Conservation (phyloP, 129 eudicot species). For the Helichrysum umbraculigerum region DNA sequence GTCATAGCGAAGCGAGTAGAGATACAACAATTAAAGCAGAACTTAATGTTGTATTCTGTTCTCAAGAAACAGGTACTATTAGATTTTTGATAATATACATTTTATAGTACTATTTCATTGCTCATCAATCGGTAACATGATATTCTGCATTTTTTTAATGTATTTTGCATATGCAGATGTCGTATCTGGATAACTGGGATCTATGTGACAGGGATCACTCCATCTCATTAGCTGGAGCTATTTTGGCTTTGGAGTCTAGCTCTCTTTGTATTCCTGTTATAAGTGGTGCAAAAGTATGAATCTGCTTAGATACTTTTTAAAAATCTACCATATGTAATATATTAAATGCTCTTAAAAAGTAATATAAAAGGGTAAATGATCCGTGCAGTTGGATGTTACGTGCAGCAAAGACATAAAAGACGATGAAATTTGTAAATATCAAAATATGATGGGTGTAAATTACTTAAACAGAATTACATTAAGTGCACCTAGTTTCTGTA, state of each 20-base stretch:
- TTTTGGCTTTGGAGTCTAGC: conserved; percentile 37
- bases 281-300: conserved; percentile 38
- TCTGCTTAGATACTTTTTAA: background rate
- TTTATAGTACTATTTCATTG: background rate
- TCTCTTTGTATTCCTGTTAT: conserved; percentile 39
- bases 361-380: too few relatives aligned
- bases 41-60: conserved; percentile 32
- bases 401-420: too few relatives aligned
- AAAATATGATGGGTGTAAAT: too few relatives aligned
- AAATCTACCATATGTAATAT: too few relatives aligned
- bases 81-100: background rate
- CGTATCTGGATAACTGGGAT: conserved; percentile 36
- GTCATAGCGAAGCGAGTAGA: conserved; percentile 46
- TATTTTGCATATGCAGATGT: conserved; percentile 26
- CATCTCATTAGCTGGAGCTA: conserved; percentile 32
- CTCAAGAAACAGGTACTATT: conserved; percentile 34
- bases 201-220: conserved; percentile 25
- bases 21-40: conserved; percentile 39
- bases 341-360: background rate
- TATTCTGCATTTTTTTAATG: background rate
- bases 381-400: too few relatives aligned
- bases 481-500: too few relatives aligned
- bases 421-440: too few relatives aligned
- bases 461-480: too few relatives aligned
- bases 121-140: background rate